phyloP scores from a whole-genome alignment of 371 early-diverging fungal species.

The Entomophthora muscae region DNA sequence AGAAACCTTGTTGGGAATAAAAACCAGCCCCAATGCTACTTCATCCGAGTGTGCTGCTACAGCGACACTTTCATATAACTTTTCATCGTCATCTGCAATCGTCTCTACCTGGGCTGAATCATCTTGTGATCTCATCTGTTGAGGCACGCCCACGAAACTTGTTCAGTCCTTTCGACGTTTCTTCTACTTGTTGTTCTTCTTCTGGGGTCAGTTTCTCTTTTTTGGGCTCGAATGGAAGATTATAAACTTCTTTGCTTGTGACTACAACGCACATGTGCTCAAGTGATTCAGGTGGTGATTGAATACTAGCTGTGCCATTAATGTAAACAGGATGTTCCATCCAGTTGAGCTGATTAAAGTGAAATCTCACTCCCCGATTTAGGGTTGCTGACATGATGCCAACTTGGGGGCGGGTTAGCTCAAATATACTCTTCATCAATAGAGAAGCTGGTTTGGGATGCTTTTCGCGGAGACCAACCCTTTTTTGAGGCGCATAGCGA shows the following conservation, averaged over 20 bases:
- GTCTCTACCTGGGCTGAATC: slow-evolving; percentile 11
- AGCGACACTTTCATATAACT: slow-evolving; percentile 36
- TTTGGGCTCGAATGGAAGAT: slow-evolving; percentile 3
- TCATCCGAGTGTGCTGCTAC: slow-evolving; percentile 25
- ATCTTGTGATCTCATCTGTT: not conserved
- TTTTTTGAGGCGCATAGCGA: slow-evolving; percentile 30
- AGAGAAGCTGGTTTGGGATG: slow-evolving; percentile 50
- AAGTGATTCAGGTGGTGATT: not conserved
- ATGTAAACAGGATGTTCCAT: slow-evolving; percentile 31
- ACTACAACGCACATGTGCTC: not conserved
- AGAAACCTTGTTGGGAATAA: slow-evolving; percentile 27
- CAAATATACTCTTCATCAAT: slow-evolving; percentile 27
- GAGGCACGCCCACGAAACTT: not conserved
- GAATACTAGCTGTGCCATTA: slow-evolving; percentile 21
- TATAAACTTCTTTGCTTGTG: not conserved
- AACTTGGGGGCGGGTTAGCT: slow-evolving; percentile 19
- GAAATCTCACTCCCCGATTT: slow-evolving; percentile 38
- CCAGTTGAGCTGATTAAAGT: slow-evolving; percentile 35
- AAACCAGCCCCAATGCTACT: slow-evolving; percentile 37
- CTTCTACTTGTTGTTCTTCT: slow-evolving; percentile 9
- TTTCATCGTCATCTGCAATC: slow-evolving; percentile 34
- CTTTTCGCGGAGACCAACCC: slow-evolving; percentile 22
- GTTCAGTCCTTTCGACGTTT: not conserved
- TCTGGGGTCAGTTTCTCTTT: slow-evolving; percentile 13
- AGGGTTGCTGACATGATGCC: slow-evolving; percentile 53